Conservation (phyloP, 2,329 filamentous ascomycete species). For the Cladosporium austrohemisphaericum region DNA sequence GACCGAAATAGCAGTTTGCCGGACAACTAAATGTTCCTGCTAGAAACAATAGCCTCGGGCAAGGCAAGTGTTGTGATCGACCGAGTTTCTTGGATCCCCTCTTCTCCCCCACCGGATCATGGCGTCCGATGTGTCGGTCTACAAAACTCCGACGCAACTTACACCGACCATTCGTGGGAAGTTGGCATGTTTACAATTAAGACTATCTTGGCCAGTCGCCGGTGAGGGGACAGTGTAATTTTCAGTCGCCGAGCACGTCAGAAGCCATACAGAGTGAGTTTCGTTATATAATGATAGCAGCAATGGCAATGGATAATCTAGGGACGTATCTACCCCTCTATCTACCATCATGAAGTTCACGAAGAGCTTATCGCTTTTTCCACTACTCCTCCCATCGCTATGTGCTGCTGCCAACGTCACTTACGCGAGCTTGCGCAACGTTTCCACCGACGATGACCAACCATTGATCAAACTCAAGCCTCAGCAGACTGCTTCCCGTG, state of each 20-base stretch:
- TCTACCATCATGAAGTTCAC: not conserved
- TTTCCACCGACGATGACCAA: not conserved
- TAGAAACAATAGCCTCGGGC: too few species aligned
- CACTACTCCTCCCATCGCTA: not conserved
- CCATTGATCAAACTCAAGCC: conserved; percentile 11
- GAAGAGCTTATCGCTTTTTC: not conserved
- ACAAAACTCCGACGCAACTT: too few species aligned
- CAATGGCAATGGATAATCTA: not conserved
- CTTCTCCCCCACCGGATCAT: too few species aligned
- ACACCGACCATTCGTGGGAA: too few species aligned
- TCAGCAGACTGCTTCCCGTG: conserved; percentile 3
- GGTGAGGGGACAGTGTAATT: not conserved
- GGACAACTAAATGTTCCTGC: too few species aligned
- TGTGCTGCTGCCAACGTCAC: not conserved
- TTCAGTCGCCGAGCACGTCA: not conserved
- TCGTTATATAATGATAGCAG: not conserved
- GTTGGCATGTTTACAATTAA: too few species aligned
- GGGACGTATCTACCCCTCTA: not conserved
- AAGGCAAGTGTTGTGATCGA: too few species aligned
- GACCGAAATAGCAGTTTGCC: too few species aligned
- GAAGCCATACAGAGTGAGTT: not conserved
- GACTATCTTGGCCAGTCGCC: too few species aligned
- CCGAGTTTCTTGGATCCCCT: too few species aligned
- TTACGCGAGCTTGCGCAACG: not conserved
- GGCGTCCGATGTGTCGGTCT: too few species aligned